A percentile compares a stretch with the other conserved stretches of the same genome.
phyloP scores from a whole-genome alignment of 169 alveolate species.

The Cryptosporidium ubiquitum region DNA sequence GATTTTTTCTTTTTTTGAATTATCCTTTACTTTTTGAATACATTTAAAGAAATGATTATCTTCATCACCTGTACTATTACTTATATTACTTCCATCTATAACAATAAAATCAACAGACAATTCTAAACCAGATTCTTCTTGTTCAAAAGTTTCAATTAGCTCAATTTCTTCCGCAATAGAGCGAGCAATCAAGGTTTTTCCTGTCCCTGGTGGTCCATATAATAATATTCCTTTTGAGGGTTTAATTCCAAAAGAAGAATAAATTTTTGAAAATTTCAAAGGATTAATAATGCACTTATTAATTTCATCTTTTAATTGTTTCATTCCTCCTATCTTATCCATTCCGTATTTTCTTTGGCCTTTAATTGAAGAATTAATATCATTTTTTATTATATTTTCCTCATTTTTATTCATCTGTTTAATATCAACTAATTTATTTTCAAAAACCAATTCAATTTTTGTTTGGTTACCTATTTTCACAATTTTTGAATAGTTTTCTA shows the following conservation, averaged over 20 bases:
- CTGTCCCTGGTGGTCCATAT: slow-evolving; percentile 89
- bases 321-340: slow-evolving; percentile 79
- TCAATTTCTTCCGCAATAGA: slow-evolving; percentile 85
- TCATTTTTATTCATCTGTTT: background rate
- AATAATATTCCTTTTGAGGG: slow-evolving; percentile 87
- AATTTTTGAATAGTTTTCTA: background rate
- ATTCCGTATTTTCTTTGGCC: slow-evolving; percentile 66
- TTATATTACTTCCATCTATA: slow-evolving; percentile 44
- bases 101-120: slow-evolving; percentile 25
- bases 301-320: slow-evolving; percentile 76
- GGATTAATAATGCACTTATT: slow-evolving; percentile 78
- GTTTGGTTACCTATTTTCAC: slow-evolving; percentile 54
- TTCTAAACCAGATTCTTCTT: slow-evolving; percentile 6
- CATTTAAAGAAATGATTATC: slow-evolving; percentile 15
- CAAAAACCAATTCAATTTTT: slow-evolving; percentile 18
- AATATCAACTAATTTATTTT: background rate
- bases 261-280: slow-evolving; percentile 83
- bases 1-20: background rate
- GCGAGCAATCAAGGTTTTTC: slow-evolving; percentile 86
- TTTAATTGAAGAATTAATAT: background rate
- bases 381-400: background rate
- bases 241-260: slow-evolving; percentile 83
- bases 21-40: slow-evolving; percentile 24
- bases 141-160: background rate
- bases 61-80: background rate